Percentiles rank a stretch among this genome's conserved stretches.
phyloP scores from a whole-genome alignment of 2,329 filamentous ascomycete genomes.

The Chalaropsis ovoidea region DNA sequence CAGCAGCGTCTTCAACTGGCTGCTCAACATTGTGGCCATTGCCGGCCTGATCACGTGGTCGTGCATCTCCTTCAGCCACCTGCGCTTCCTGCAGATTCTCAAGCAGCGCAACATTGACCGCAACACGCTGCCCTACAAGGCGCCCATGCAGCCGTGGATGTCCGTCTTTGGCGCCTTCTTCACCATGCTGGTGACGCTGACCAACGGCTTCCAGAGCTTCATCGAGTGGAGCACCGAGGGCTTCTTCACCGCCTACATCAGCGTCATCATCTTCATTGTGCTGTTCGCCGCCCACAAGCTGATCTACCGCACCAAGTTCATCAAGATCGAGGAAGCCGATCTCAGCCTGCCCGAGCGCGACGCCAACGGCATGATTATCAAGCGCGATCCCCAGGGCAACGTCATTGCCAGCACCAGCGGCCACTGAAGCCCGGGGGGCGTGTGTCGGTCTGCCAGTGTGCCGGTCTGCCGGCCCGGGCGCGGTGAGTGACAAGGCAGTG shows the following conservation, averaged over 20 bases:
- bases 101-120: slow-evolving; percentile 47
- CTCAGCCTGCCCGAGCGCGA: slow-evolving; percentile 26
- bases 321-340: slow-evolving; percentile 34
- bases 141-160: slow-evolving; percentile 53
- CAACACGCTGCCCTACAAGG: slow-evolving; percentile 48
- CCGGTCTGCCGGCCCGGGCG: not conserved
- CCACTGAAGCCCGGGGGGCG: not conserved
- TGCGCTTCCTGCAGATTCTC: slow-evolving; percentile 55
- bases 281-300: slow-evolving; percentile 53
- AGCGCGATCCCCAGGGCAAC: not conserved
- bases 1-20: slow-evolving; percentile 57
- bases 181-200: slow-evolving; percentile 53
- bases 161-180: slow-evolving; percentile 58
- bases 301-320: slow-evolving; percentile 34
- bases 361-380: slow-evolving; percentile 6
- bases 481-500: not conserved
- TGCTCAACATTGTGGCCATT: slow-evolving; percentile 59
- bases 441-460: not conserved
- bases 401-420: not conserved
- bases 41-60: slow-evolving; percentile 63
- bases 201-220: slow-evolving; percentile 59
- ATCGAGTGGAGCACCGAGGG: slow-evolving; percentile 50
- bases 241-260: slow-evolving; percentile 57
- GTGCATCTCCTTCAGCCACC: slow-evolving; percentile 53
- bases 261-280: slow-evolving; percentile 52